Evolutionary conservation across 1,284 basidiomycete species (phyloP).

Genomic region (Takashimella koratensis): DNA sequence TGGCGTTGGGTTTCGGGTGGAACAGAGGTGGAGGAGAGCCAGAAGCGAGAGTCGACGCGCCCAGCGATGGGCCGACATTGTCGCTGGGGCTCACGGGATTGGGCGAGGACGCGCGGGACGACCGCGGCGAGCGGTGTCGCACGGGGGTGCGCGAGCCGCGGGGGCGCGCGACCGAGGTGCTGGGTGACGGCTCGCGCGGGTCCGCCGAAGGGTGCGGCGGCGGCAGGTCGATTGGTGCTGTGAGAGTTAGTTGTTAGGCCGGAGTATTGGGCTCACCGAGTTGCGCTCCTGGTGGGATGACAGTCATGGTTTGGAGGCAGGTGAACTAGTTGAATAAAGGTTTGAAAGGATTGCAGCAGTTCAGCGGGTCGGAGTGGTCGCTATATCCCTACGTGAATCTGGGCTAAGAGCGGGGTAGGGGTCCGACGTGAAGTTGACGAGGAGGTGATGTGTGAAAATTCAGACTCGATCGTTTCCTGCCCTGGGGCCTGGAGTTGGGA

Average conservation of each 20-base stretch:
- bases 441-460: no score
- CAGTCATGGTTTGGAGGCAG: slow-evolving; percentile 40
- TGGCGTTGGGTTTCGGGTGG: background rate
- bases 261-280: slow-evolving; percentile 22
- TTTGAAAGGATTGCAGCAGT: no score
- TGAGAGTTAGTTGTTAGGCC: slow-evolving; percentile 3
- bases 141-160: slow-evolving; percentile 36
- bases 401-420: no score
- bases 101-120: slow-evolving; percentile 33
- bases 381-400: no score
- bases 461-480: no score
- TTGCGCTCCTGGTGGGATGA: slow-evolving; percentile 35
- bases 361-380: no score
- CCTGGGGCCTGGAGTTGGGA: no score
- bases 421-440: no score
- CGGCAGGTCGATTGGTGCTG: slow-evolving; percentile 44
- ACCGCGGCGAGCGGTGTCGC: slow-evolving; percentile 30
- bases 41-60: slow-evolving; percentile 1
- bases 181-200: slow-evolving; percentile 42
- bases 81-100: slow-evolving; percentile 10
- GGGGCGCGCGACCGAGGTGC: slow-evolving; percentile 13
- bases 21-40: background rate
- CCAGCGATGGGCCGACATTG: slow-evolving; percentile 11
- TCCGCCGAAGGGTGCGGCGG: slow-evolving; percentile 41
- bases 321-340: no score